Percentiles rank a stretch among this genome's conserved stretches.
These are phyloP conservation scores for Triadica sebifera DNA, from an alignment of 345 rosid genomes.

Conservation along the genomic window DNA sequence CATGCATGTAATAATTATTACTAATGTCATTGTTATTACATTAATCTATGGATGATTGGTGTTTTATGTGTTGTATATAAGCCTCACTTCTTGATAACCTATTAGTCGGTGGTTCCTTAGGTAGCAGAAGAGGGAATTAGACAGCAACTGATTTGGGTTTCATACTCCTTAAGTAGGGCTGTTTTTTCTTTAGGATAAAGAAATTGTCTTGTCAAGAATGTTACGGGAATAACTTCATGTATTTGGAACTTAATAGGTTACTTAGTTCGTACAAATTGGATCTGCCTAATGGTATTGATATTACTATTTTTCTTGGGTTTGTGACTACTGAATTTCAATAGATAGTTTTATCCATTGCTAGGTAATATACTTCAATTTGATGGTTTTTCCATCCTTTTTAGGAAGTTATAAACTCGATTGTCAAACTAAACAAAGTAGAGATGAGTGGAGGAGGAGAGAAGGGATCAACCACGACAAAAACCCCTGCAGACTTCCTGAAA, in stretches of 20 bases:
- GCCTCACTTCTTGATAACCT: too few species aligned
- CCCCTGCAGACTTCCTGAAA: conserved; percentile 88
- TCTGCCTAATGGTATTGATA: background rate
- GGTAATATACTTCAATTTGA: background rate
- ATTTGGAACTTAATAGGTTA: background rate
- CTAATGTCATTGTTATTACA: too few species aligned
- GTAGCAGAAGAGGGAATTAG: background rate
- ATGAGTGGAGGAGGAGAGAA: conserved; percentile 43
- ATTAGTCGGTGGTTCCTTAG: background rate
- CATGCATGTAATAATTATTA: too few species aligned
- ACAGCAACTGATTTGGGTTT: background rate
- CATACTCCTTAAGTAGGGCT: background rate
- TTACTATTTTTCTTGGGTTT: too few species aligned
- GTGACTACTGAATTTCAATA: too few species aligned
- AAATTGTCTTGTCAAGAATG: too few species aligned
- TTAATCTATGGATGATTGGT: too few species aligned
- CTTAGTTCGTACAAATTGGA: background rate
- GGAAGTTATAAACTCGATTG: background rate
- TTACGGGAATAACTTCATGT: too few species aligned
- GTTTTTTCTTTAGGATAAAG: too few species aligned
- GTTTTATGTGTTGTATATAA: too few species aligned
- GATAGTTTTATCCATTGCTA: background rate
- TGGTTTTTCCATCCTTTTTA: background rate
- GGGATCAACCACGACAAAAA: conserved; percentile 38
- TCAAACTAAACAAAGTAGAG: background rate